These are phyloP conservation scores for Acrodontium crateriforme DNA, from an alignment of 2,329 filamentous ascomycete species.

Conservation along the genomic window DNA sequence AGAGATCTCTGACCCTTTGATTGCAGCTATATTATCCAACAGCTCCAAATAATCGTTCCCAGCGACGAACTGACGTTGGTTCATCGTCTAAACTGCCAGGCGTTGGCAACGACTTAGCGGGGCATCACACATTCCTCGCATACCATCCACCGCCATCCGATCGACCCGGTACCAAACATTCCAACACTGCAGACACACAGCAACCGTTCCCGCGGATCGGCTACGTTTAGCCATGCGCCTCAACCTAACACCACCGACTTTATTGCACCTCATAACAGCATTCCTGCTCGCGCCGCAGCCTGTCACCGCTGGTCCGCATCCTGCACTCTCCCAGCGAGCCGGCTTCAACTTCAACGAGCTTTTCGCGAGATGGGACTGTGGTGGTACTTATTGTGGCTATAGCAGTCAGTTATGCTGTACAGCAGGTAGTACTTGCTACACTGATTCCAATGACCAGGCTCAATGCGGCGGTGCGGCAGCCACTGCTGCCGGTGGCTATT, in stretches of 20 bases:
- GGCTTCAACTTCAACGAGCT: constrained; percentile 22
- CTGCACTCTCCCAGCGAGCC: constrained; percentile 12
- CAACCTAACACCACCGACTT: constrained; percentile 11
- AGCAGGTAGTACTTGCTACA: constrained; percentile 33
- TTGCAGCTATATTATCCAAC: no score
- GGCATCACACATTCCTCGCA: no score
- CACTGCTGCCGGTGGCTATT: constrained; percentile 27
- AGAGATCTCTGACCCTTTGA: no score
- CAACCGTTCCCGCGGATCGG: no score
- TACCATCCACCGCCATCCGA: no score
- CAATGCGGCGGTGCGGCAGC: constrained; percentile 25
- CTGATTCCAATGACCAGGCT: constrained; percentile 35
- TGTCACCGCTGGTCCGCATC: constrained; percentile 15
- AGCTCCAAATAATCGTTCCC: no score
- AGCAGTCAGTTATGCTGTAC: constrained; percentile 37
- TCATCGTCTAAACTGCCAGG: no score
- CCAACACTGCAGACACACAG: no score
- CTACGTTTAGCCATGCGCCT: constrained; percentile 16
- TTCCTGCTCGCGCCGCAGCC: constrained; percentile 15
- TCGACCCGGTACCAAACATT: no score
- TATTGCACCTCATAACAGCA: constrained; percentile 17
- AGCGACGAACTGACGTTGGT: no score
- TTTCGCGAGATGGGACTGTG: constrained; percentile 26
- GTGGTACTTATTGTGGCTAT: constrained; percentile 37
- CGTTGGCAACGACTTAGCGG: no score